phyloP scores from a whole-genome alignment of 345 rosid genomes.

The Citrus medica region DNA sequence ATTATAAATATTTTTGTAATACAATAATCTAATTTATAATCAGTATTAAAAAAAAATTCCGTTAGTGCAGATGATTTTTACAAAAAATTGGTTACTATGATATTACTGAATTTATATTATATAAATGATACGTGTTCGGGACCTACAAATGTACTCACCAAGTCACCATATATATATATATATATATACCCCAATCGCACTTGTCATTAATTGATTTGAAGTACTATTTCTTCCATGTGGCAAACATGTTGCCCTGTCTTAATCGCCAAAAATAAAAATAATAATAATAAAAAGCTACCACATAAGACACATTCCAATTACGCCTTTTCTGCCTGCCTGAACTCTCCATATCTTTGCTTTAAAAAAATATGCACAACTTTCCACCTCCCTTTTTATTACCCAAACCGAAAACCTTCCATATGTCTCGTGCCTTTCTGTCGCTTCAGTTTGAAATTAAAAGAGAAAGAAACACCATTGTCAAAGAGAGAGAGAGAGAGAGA shows the following conservation, averaged over 20 bases:
- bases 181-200: no score
- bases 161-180: no score
- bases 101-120: no score
- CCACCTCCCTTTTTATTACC: neutral
- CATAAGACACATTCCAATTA: neutral
- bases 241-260: neutral
- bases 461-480: no score
- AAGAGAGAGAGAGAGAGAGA: no score
- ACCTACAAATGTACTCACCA: no score
- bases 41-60: no score
- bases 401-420: neutral
- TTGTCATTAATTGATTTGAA: neutral
- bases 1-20: rapidly evolving
- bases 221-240: neutral
- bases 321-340: neutral
- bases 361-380: neutral
- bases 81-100: no score
- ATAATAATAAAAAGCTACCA: no score
- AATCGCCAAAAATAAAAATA: neutral
- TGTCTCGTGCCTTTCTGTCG: neutral
- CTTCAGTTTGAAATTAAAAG: neutral
- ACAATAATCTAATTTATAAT: rapidly evolving
- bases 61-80: no score
- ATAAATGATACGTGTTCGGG: no score
- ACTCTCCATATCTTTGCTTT: neutral